Base-by-base conservation (phyloP, 2,329 filamentous ascomycete species). In the Beauveria australis region DNA sequence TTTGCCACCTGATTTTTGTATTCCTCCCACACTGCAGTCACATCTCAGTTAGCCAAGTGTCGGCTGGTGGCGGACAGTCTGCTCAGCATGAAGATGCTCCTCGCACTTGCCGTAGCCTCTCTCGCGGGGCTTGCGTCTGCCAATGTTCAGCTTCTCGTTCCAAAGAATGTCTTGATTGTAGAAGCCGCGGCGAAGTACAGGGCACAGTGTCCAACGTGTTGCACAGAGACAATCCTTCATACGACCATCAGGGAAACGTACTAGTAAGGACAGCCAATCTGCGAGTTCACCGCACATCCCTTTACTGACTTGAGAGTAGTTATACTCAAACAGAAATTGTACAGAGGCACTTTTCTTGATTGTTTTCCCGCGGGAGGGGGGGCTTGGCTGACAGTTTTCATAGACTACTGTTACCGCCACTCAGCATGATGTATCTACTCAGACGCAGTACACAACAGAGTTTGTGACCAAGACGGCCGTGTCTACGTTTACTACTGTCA, bases 341-440 rank as follows among this genome's bases (percentile, higher is more conserved):
- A 37, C 33, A n/a, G 40, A n/a, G 6, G 3, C 10, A n/a, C 18
- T 37, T 16, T 14, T 37, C 33, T 37, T 6, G 5, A 37, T 5
- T 6, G 5, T 37, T 16, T 16, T 5, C 24, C n/a, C n/a, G n/a
- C n/a, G 4, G 24, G 24, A 2, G 33, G 5, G 12, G 12, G 4
- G 4, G 2, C 33, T 37, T 16, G 33, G 16, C 33, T 37, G 14
- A 37, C 33, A 1, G 2, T 5, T 6, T 37, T 16, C 5, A 5
- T 16, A 37, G 33, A 6, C 33, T 37, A 37, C 33, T 37, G 33
- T 37, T 16, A 59, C 57, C 28, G 40, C 56, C 12, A 52, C 24
- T 9, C 24, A 59, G 40, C 56, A n/a, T 26, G 56, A 59, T 30
- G 56, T 59, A 1, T 59, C 56, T 33, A 60, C 58, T 3, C 19